phyloP scores from a whole-genome alignment of 768 basidiomycete genomes.

The Imleria badia region DNA sequence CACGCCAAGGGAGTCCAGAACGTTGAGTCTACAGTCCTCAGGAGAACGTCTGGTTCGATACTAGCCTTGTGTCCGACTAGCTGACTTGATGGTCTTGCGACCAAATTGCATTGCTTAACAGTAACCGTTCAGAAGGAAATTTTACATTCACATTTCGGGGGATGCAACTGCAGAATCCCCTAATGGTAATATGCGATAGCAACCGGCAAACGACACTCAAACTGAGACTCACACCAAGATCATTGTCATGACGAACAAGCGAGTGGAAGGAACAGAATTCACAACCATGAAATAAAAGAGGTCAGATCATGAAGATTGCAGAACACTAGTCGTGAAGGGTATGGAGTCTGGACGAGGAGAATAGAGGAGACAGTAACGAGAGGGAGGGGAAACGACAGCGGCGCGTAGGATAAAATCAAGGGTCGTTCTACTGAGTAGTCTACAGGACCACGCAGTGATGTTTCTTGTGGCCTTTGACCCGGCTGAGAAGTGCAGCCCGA shows the following conservation, averaged over 20 bases:
- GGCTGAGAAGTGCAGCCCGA: conserved; percentile 79
- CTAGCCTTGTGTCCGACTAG: not conserved
- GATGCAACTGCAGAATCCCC: too few relatives aligned
- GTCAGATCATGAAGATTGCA: conserved; percentile 40
- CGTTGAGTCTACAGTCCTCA: not conserved
- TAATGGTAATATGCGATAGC: conserved; percentile 1
- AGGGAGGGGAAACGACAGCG: conserved; percentile 18
- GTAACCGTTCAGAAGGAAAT: too few relatives aligned
- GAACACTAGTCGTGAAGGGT: conserved; percentile 40
- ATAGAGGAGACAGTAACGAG: conserved; percentile 16
- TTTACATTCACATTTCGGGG: too few relatives aligned
- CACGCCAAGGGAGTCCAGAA: not conserved
- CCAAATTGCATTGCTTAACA: too few relatives aligned
- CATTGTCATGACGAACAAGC: not conserved
- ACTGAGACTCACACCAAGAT: not conserved
- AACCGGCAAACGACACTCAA: conserved; percentile 12
- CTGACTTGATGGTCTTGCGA: not conserved
- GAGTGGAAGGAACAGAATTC: conserved; percentile 8
- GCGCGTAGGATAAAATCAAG: conserved; percentile 20
- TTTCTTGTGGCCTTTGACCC: conserved; percentile 49
- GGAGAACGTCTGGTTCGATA: too few relatives aligned
- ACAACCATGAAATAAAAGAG: conserved; percentile 20
- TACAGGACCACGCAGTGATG: conserved; percentile 45
- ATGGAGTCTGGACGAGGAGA: conserved; percentile 30
- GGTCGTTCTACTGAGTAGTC: conserved; percentile 28